Evolutionary conservation across 108 stramenopile genomes (phyloP).

Genomic region (Bacterosira constricta): DNA sequence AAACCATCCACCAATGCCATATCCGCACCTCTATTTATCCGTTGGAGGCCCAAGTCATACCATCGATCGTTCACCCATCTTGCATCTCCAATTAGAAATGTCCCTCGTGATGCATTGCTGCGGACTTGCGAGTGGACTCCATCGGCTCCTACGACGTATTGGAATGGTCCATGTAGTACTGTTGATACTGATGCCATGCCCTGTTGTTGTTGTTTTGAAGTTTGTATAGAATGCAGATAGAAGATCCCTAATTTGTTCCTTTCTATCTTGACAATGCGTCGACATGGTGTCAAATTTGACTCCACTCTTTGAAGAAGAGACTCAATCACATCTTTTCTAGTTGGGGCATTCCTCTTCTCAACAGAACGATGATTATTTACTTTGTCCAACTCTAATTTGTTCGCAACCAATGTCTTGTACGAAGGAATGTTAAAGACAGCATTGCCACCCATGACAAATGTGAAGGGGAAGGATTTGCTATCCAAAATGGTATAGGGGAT

Average conservation of each 20-base stretch:
- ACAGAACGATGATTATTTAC: background rate
- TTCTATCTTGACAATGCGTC: slow-evolving; percentile 8
- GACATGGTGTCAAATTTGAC: background rate
- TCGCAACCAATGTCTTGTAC: background rate
- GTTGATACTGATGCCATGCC: background rate
- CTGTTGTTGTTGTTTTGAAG: background rate
- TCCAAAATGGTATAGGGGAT: slow-evolving; percentile 27
- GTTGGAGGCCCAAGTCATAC: slow-evolving; percentile 34
- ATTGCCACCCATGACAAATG: slow-evolving; percentile 27
- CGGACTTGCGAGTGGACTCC: slow-evolving; percentile 30
- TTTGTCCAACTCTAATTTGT: background rate
- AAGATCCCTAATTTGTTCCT: background rate
- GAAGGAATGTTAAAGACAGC: slow-evolving; percentile 31
- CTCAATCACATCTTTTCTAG: slow-evolving; percentile 25
- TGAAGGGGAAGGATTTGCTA: slow-evolving; percentile 22
- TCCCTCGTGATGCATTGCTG: background rate
- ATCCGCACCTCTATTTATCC: slow-evolving; percentile 40
- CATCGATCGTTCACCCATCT: slow-evolving; percentile 48
- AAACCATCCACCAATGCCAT: slow-evolving; percentile 42
- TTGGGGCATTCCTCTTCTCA: background rate
- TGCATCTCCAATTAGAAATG: slow-evolving; percentile 44
- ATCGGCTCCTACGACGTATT: slow-evolving; percentile 34
- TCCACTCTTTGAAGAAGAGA: slow-evolving; percentile 1
- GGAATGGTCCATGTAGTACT: slow-evolving; percentile 35
- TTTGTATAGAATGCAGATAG: slow-evolving; percentile 9